phyloP scores from a whole-genome alignment of 352 stramenopile genomes.

The Phytophthora tubulina region DNA sequence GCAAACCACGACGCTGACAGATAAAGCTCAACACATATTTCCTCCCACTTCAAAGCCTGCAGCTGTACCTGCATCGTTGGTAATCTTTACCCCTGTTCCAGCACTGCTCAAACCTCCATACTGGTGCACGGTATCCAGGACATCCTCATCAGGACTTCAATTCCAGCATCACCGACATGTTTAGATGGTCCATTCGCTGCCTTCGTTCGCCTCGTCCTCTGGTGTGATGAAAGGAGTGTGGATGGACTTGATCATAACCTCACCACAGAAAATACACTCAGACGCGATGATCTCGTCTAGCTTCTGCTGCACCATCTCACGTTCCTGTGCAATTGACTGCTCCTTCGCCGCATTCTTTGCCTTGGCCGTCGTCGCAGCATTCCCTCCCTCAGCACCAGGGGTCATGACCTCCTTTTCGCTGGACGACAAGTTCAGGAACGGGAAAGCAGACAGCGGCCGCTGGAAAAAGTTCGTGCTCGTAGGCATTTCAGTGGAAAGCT shows the following conservation, averaged over 20 bases:
- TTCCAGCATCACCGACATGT: slow-evolving; percentile 4
- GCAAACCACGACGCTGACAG: slow-evolving; percentile 2
- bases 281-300: slow-evolving; percentile 95
- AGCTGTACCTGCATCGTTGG: neutral
- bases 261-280: slow-evolving; percentile 95
- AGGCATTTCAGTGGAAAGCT: slow-evolving; percentile 83
- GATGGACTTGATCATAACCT: slow-evolving; percentile 97
- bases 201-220: slow-evolving; percentile 86
- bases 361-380: slow-evolving; percentile 53
- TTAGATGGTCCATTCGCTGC: slow-evolving; percentile 89
- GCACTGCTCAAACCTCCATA: slow-evolving; percentile 11
- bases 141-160: neutral
- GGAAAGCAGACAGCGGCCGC: slow-evolving; percentile 60
- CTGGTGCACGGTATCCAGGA: neutral
- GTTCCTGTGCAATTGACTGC: slow-evolving; percentile 83
- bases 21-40: slow-evolving; percentile 42
- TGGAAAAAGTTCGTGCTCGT: slow-evolving; percentile 84
- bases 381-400: slow-evolving; percentile 49
- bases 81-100: neutral
- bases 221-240: slow-evolving; percentile 92
- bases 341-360: slow-evolving; percentile 76
- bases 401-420: slow-evolving; percentile 80
- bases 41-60: slow-evolving; percentile 20
- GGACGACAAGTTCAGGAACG: slow-evolving; percentile 76
- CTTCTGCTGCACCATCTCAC: slow-evolving; percentile 93